Percentiles rank a stretch among this genome's conserved stretches.
Conservation (phyloP, 768 basidiomycete genomes). For the Fibroporia radiculosa region DNA sequence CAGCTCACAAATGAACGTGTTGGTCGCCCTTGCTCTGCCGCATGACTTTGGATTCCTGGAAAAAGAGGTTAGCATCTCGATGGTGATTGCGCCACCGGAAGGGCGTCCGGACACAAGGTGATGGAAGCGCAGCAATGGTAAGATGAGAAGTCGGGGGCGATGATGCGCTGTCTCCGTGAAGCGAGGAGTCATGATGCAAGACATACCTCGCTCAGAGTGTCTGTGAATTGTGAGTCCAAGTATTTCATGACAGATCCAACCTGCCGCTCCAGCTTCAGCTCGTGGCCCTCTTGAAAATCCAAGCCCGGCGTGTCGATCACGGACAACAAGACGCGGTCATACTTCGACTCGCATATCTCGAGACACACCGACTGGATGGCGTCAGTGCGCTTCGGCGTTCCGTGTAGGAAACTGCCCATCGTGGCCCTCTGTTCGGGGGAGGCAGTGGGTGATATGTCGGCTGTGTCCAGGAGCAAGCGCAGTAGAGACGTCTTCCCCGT, state of each 20-base stretch:
- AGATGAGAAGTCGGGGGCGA: too few relatives aligned
- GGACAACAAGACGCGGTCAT: slow-evolving; percentile 69
- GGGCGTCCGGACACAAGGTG: too few relatives aligned
- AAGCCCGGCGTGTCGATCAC: slow-evolving; percentile 85
- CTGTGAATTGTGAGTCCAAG: slow-evolving; percentile 72
- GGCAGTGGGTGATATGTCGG: slow-evolving; percentile 73
- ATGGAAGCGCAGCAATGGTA: too few relatives aligned
- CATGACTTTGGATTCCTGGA: slow-evolving; percentile 81
- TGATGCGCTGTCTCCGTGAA: too few relatives aligned
- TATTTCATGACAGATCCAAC: slow-evolving; percentile 70
- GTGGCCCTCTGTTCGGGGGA: slow-evolving; percentile 64
- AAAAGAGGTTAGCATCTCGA: not conserved
- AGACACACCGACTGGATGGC: slow-evolving; percentile 61
- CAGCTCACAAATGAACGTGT: slow-evolving; percentile 72
- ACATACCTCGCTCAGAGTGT: slow-evolving; percentile 80
- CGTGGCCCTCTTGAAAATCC: slow-evolving; percentile 65
- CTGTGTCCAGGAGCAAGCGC: slow-evolving; percentile 75
- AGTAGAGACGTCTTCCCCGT: slow-evolving; percentile 84
- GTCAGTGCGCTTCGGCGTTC: slow-evolving; percentile 51
- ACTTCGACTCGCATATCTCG: slow-evolving; percentile 79
- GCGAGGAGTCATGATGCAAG: not conserved
- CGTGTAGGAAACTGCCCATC: slow-evolving; percentile 58
- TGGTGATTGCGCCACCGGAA: too few relatives aligned
- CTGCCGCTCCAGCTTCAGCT: slow-evolving; percentile 73
- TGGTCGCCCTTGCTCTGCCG: slow-evolving; percentile 84